phyloP scores from a whole-genome alignment of 768 basidiomycete genomes.

The Rhizopogon salebrosus region DNA sequence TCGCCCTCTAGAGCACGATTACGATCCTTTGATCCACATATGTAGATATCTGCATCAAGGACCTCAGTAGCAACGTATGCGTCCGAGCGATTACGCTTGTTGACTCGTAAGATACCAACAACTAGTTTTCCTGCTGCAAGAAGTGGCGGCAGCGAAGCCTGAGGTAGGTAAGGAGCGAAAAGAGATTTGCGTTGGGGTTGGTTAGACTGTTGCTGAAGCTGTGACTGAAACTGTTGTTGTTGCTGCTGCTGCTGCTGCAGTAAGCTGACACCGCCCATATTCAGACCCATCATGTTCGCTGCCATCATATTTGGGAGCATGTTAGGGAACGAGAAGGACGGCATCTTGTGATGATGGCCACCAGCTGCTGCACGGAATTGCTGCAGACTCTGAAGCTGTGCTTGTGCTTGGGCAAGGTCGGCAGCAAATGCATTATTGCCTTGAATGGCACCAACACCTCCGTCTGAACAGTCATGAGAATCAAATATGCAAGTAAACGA shows the following conservation, averaged over 20 bases:
- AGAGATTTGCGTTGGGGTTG: slow-evolving; percentile 97
- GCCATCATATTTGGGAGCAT: slow-evolving; percentile 98
- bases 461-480: slow-evolving; percentile 17
- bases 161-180: slow-evolving; percentile 97
- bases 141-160: slow-evolving; percentile 93
- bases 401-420: slow-evolving; percentile 94
- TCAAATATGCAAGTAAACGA: background rate
- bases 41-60: slow-evolving; percentile 97
- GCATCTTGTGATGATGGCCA: slow-evolving; percentile 95
- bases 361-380: slow-evolving; percentile 95
- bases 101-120: slow-evolving; percentile 93
- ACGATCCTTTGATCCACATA: slow-evolving; percentile 97
- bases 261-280: slow-evolving; percentile 75
- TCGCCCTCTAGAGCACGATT: slow-evolving; percentile 98
- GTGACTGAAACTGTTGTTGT: slow-evolving; percentile 79
- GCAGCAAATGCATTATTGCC: slow-evolving; percentile 61
- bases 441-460: slow-evolving; percentile 65
- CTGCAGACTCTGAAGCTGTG: slow-evolving; percentile 91
- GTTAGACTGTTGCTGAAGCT: slow-evolving; percentile 86
- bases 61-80: slow-evolving; percentile 99
- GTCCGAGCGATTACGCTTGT: slow-evolving; percentile 97
- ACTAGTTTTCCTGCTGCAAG: slow-evolving; percentile 96
- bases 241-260: slow-evolving; percentile 87
- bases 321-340: slow-evolving; percentile 96
- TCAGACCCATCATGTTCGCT: slow-evolving; percentile 91